These are phyloP conservation scores for Lentinula edodes DNA, from an alignment of 768 basidiomycete species.

Conservation along the genomic window DNA sequence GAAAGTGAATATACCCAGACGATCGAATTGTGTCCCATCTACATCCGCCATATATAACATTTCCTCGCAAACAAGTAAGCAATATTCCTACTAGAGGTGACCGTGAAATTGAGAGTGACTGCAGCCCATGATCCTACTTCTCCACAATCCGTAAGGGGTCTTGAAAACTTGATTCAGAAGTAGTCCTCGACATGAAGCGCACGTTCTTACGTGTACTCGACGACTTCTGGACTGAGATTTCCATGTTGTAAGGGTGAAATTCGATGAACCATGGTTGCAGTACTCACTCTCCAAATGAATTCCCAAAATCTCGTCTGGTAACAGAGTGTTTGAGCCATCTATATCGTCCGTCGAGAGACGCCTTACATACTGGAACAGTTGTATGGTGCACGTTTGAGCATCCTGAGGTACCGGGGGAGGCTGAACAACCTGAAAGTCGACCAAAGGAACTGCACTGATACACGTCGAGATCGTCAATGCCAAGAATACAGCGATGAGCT, in stretches of 20 bases:
- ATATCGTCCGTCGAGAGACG: neutral
- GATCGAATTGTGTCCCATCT: constrained; percentile 70
- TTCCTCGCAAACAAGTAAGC: neutral
- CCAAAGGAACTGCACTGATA: constrained; percentile 30
- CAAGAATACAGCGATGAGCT: neutral
- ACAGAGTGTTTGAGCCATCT: neutral
- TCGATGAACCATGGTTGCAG: neutral
- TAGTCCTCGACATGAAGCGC: neutral
- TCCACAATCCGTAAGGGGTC: constrained; percentile 72
- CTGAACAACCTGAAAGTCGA: constrained; percentile 67
- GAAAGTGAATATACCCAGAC: constrained; percentile 68
- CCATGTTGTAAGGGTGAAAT: neutral
- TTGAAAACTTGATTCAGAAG: constrained; percentile 18
- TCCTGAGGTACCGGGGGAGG: constrained; percentile 61
- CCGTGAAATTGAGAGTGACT: constrained; percentile 71
- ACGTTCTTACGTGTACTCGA: neutral
- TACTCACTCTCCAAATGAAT: constrained; percentile 62
- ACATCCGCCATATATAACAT: neutral
- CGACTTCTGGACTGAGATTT: neutral
- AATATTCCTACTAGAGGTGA: constrained; percentile 44
- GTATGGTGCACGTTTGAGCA: constrained; percentile 58
- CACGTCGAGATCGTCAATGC: neutral
- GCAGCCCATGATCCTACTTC: constrained; percentile 67
- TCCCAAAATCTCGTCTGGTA: constrained; percentile 62
- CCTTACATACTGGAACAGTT: constrained; percentile 54